Conservation (phyloP, 2,329 filamentous ascomycete genomes). For the Arthrinium phaeospermum region DNA sequence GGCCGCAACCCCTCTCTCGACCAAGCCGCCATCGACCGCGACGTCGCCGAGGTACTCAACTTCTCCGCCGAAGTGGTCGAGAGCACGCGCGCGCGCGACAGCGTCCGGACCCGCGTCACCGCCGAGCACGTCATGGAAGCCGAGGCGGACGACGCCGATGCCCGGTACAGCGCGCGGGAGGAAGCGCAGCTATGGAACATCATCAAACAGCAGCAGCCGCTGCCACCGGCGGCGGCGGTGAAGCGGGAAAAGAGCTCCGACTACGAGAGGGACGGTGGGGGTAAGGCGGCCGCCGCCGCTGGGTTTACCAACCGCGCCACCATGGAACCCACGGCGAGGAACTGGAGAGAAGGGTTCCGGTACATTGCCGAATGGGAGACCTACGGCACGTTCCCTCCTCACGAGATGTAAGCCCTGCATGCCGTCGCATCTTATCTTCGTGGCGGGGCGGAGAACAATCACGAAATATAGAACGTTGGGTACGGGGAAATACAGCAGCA, state of each 20-base stretch:
- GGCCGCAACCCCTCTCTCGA: conserved; percentile 14
- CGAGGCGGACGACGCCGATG: conserved; percentile 32
- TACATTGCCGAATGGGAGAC: conserved; percentile 17
- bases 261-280: neutral
- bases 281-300: neutral
- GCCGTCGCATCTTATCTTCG: no score
- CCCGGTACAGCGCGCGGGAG: conserved; percentile 28
- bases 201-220: conserved; percentile 20
- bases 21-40: conserved; percentile 22
- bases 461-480: neutral
- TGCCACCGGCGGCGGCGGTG: neutral
- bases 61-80: conserved; percentile 28
- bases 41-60: conserved; percentile 33
- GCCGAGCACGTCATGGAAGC: conserved; percentile 35
- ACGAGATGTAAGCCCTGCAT: neutral
- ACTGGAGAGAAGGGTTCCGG: conserved; percentile 11
- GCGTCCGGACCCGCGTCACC: conserved; percentile 29
- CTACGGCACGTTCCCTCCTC: neutral
- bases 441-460: neutral
- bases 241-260: neutral
- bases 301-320: neutral
- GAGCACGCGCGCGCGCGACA: conserved; percentile 27
- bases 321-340: neutral
- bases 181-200: conserved; percentile 35
- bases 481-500: neutral